These are phyloP conservation scores for Septoria petroselini DNA, from an alignment of 2,329 filamentous ascomycete genomes.

Conservation along the genomic window DNA sequence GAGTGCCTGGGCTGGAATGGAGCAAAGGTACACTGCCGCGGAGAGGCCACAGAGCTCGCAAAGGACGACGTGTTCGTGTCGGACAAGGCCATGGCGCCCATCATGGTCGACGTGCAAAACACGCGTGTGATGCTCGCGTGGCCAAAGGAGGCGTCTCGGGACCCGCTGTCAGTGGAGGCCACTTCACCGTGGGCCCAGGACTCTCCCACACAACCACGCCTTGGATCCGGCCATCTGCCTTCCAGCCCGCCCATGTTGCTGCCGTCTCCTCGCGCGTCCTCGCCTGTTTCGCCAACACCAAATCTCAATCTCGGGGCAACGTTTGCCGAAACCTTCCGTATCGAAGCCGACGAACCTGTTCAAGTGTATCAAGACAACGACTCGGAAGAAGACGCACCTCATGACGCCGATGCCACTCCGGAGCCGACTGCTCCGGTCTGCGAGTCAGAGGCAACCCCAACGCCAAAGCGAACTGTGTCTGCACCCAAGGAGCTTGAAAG, in stretches of 20 bases:
- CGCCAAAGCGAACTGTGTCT: conserved; percentile 21
- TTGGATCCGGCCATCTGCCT: conserved; percentile 41
- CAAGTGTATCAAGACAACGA: conserved; percentile 72
- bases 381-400: conserved; percentile 50
- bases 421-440: conserved; percentile 17
- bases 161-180: conserved; percentile 52
- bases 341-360: conserved; percentile 48
- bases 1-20: conserved; percentile 96
- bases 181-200: conserved; percentile 67
- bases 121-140: conserved; percentile 84
- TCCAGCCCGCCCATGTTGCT: conserved; percentile 63
- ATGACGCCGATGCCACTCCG: conserved; percentile 28
- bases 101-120: conserved; percentile 94
- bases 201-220: conserved; percentile 50
- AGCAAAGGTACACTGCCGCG: conserved; percentile 85
- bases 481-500: conserved; percentile 19
- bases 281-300: conserved; percentile 73
- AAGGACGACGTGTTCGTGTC: conserved; percentile 90
- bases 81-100: conserved; percentile 80
- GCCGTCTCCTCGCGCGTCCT: conserved; percentile 60
- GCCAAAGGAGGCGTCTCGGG: conserved; percentile 60
- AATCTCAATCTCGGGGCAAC: conserved; percentile 42
- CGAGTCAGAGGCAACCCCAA: conserved; percentile 14
- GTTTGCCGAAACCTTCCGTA: conserved; percentile 45
- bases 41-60: conserved; percentile 75